These are phyloP conservation scores for Fusarium annulatum DNA, from an alignment of 2,329 filamentous ascomycete genomes.

Conservation along the genomic window DNA sequence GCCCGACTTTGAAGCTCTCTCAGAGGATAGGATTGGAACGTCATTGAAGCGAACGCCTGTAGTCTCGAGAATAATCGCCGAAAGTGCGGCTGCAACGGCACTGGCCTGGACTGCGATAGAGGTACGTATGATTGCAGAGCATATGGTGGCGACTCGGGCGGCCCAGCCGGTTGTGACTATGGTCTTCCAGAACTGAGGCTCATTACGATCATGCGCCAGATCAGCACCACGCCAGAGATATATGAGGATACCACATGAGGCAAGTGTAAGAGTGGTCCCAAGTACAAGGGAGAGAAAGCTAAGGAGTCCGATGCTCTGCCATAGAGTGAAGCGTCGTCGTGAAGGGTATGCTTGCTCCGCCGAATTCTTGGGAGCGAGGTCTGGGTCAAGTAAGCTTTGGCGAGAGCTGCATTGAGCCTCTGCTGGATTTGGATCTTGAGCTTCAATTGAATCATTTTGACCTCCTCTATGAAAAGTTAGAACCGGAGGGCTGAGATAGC, in stretches of 20 bases:
- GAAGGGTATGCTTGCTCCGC: background rate
- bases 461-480: background rate
- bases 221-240: background rate
- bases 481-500: no score
- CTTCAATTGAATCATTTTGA: rapidly evolving
- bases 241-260: background rate
- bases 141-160: no score
- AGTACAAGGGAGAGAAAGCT: background rate
- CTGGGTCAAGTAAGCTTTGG: background rate
- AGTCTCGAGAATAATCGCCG: conserved; percentile 8
- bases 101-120: background rate
- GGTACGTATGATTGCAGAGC: background rate
- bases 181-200: background rate
- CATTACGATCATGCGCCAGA: background rate
- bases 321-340: background rate
- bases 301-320: background rate
- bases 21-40: background rate
- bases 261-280: background rate
- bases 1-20: background rate
- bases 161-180: background rate
- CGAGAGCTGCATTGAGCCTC: background rate
- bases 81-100: background rate
- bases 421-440: no score
- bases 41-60: background rate
- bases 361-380: background rate